Base-by-base conservation (phyloP, 257 asterid species). In the Solanum etuberosum region DNA sequence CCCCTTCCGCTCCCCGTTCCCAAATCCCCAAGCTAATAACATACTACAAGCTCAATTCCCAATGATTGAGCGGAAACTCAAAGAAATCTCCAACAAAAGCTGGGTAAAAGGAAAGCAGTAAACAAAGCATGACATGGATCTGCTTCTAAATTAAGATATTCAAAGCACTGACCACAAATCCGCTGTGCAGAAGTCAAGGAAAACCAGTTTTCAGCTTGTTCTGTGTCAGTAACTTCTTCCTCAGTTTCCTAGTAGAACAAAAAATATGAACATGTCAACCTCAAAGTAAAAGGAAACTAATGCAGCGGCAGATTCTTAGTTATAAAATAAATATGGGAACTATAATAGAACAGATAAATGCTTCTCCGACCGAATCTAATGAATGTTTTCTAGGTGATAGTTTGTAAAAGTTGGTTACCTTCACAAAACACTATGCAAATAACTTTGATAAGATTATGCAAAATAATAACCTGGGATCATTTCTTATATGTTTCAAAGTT, bases 191-290 rank as follows among this genome's bases (percentile, higher is more conserved):
- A 96, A 82, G 99, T 94, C 91, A 95, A 87, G 21, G 99, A 97
- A 87, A 97, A 97, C 99, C 99, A 97, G 92, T 97, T 97, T 90
- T 97, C 99, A 89, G 99, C 99, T 90, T 96, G 99, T 91, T 97
- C 99, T 80, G 98, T 93, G 90, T 97, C 99, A 5, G 98, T 95
- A 81, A 95, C 99, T 91, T 97, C 99, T 92, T 97, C 99, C 91
- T 96, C 99, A 72, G 95, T 95, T 94, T 97, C 99, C 99, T 97
- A 90, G 89, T 37, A 89, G 86, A 86, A 68, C 88, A 90, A 87
- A 54, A 88, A 37, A 61, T 68, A 85, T 63, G 68, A 48, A 20
- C 25, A 37, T 9, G 86, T 85, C 51, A 77, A 88, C 88, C 54
- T 38, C 85, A 71, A 83, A 83, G 67, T 23, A 72, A 87, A 87